Conservation (phyloP, 805 yeast species). For the Sungouiella blattae region DNA sequence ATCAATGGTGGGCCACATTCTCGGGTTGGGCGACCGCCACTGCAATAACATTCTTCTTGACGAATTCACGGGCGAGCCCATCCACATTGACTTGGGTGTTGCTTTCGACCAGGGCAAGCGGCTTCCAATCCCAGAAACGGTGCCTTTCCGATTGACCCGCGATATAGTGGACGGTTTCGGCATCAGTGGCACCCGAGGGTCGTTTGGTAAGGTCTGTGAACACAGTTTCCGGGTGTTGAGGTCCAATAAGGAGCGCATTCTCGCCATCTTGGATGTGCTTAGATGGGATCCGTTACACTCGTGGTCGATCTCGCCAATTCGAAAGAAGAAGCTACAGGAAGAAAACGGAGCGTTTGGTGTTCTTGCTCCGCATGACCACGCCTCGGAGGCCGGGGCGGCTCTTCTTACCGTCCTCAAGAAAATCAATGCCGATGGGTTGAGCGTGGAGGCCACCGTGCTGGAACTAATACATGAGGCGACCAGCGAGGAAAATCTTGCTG, state of each 20-base stretch:
- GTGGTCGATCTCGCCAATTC: constrained; percentile 82
- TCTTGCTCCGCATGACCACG: constrained; percentile 35
- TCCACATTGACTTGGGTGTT: constrained; percentile 94
- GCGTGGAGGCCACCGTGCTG: constrained; percentile 79
- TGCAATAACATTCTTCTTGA: constrained; percentile 88
- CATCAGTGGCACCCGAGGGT: constrained; percentile 75
- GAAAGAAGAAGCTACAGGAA: constrained; percentile 53
- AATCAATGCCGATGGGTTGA: constrained; percentile 60
- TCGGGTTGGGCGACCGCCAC: constrained; percentile 96
- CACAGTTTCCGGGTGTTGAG: constrained; percentile 67
- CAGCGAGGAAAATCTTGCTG: constrained; percentile 60
- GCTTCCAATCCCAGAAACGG: constrained; percentile 84
- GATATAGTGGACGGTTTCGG: constrained; percentile 95
- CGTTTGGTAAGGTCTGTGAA: constrained; percentile 70
- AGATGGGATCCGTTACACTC: constrained; percentile 90
- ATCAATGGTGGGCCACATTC: constrained; percentile 80
- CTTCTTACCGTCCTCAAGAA: constrained; percentile 69
- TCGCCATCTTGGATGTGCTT: constrained; percentile 79
- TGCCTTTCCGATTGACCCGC: constrained; percentile 87
- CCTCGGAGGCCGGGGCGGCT: constrained; percentile 78
- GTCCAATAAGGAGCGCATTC: constrained; percentile 60
- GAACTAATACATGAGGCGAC: constrained; percentile 78
- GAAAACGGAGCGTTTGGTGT: constrained; percentile 17
- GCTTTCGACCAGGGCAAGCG: constrained; percentile 92
- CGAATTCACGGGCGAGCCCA: constrained; percentile 78